Base-by-base conservation (phyloP, 2,329 filamentous ascomycete species). In the Penicillium sp. region DNA sequence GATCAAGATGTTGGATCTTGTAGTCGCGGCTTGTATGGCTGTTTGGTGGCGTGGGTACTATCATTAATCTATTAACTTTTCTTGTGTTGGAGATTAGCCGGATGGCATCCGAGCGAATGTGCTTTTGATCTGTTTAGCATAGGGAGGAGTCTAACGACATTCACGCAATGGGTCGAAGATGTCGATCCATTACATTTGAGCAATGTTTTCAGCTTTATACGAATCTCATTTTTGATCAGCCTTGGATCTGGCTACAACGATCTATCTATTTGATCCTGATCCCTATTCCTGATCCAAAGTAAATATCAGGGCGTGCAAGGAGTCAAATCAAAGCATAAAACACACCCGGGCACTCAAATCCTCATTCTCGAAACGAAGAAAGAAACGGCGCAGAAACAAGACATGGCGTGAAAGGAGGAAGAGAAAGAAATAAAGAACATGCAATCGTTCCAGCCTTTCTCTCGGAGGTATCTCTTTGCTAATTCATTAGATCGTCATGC, bases 1-100 rank as follows among this genome's bases (percentile, higher is more conserved):
- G 0, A 75, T 95, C 59, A 95, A 95, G 77, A 97, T 99, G 93
- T 73, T 97, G 64, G 94, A 99, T 77, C 72, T 99, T 53, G 79
- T 95, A 0, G 90, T 99, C 18, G 90, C 93, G 4, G 88, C 91
- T 10, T 96, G 96, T 67, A 83, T 99, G 74, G 90, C 89, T 1
- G 77, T 97, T 15, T 99, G 92, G 90, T 97, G 93, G 92, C 85
- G 86, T 63, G 85, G 89, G 4, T 96, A 91, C 82, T 73, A 66
- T 75, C 70, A 65, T 52, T 69, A 58, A 61, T 56, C 31, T 39
- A 42, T 23, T 13, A 13, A 39, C 23, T 36, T 44, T 41, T 50
- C 42, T 39, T 47, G 21, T 29, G 6, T 33, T 33, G 13, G 33
- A 31, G n/a, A 47, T 49, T 51, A 31, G 41, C 46, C 18, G 16